Percentiles rank a stretch among this genome's conserved stretches.
Conservation (phyloP, 1,284 basidiomycete species). For the Boletellus sp. region DNA sequence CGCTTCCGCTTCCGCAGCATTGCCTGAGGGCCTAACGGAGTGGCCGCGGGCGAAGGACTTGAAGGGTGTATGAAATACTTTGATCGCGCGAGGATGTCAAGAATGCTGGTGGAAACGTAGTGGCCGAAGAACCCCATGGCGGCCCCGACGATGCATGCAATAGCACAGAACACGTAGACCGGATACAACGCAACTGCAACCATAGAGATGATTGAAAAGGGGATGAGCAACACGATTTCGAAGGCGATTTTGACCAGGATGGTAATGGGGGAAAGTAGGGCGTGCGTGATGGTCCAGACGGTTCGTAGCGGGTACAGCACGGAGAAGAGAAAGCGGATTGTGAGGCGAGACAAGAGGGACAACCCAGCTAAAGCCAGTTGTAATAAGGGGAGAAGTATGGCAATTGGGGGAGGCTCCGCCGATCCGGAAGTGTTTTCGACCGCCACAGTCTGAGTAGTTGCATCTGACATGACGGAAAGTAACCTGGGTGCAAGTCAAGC, state of each 20-base stretch:
- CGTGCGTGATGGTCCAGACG: constrained; percentile 39
- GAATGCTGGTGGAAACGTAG: constrained; percentile 18
- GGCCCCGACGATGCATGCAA: constrained; percentile 52
- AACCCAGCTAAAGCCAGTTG: constrained; percentile 7
- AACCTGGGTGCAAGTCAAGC: neutral
- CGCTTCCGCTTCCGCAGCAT: constrained; percentile 24
- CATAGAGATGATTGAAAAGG: constrained; percentile 40
- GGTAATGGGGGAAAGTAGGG: constrained; percentile 49
- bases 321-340: constrained; percentile 16
- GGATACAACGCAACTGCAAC: constrained; percentile 52
- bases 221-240: constrained; percentile 44
- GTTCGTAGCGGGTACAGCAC: constrained; percentile 32
- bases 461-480: constrained; percentile 7
- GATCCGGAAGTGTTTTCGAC: constrained; percentile 1
- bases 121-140: constrained; percentile 48
- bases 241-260: constrained; percentile 42
- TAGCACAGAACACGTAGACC: constrained; percentile 57
- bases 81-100: constrained; percentile 13
- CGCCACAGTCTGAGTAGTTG: neutral
- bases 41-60: neutral
- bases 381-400: constrained; percentile 23
- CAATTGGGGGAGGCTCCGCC: constrained; percentile 23
- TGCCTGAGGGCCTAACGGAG: constrained; percentile 10
- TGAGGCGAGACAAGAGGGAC: constrained; percentile 16
- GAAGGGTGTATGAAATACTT: constrained; percentile 12